phyloP scores from a whole-genome alignment of 495 filamentous ascomycete genomes.

The Patellaria atrata region DNA sequence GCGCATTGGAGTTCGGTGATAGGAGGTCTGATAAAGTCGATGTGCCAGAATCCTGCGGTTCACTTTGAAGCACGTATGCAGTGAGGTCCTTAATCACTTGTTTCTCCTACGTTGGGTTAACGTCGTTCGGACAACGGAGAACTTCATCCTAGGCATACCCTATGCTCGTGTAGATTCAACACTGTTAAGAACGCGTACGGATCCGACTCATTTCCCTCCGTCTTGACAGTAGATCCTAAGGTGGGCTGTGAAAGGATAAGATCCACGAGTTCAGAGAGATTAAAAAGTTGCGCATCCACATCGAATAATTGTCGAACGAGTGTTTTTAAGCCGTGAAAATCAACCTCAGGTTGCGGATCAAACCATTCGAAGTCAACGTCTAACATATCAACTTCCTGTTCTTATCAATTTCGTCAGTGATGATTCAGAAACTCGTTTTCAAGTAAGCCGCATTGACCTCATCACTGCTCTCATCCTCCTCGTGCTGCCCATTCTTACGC shows the following conservation, averaged over 20 bases:
- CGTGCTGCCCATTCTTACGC: conserved; percentile 8
- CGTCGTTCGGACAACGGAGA: background rate
- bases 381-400: conserved; percentile 72
- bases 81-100: conserved; percentile 34
- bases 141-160: conserved; percentile 25
- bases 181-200: conserved; percentile 91
- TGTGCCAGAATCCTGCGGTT: conserved; percentile 38
- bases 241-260: conserved; percentile 78
- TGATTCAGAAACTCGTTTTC: background rate
- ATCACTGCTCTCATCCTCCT: conserved; percentile 16
- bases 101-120: conserved; percentile 9
- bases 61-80: conserved; percentile 53
- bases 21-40: conserved; percentile 41
- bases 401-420: conserved; percentile 1
- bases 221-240: conserved; percentile 89
- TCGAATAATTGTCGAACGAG: conserved; percentile 92
- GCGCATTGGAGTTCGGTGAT: conserved; percentile 34
- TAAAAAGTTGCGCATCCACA: conserved; percentile 66
- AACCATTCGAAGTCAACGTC: conserved; percentile 98
- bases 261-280: conserved; percentile 73
- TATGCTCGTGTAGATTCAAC: conserved; percentile 70
- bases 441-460: conserved; percentile 6
- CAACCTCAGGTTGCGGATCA: conserved; percentile 75
- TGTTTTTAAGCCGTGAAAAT: conserved; percentile 89
- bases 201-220: conserved; percentile 84